phyloP scores from a whole-genome alignment of 371 early-diverging fungal species.

The Saksenaea vasiformis region DNA sequence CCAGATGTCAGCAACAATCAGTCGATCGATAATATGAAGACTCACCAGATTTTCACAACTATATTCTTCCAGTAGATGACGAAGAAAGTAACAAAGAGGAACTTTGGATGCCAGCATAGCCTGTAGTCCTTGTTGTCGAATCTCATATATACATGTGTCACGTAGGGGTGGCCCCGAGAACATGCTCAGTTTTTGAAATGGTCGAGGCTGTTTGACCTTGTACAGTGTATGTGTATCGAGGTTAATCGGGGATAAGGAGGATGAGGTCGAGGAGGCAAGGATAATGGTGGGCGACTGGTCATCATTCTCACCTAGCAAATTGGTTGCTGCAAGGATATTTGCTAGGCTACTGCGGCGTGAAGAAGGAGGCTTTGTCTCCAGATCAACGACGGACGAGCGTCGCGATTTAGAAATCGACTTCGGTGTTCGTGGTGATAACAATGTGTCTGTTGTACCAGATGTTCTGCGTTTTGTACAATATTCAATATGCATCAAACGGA shows the following conservation, averaged over 20 bases:
- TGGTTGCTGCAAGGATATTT: not conserved
- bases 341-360: not conserved
- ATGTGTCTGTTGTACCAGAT: constrained; percentile 1
- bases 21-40: not conserved
- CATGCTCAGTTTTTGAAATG: constrained; percentile 44
- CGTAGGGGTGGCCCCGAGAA: constrained; percentile 51
- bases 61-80: constrained; percentile 56
- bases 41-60: constrained; percentile 61
- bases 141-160: constrained; percentile 56
- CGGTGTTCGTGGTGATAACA: constrained; percentile 37
- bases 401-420: constrained; percentile 34
- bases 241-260: constrained; percentile 14
- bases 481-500: not conserved
- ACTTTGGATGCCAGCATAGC: constrained; percentile 55
- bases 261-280: constrained; percentile 1
- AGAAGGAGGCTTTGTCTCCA: constrained; percentile 4
- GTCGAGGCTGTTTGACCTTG: constrained; percentile 35
- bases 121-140: constrained; percentile 54
- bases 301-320: not conserved
- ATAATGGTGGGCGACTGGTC: not conserved
- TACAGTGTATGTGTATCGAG: constrained; percentile 45
- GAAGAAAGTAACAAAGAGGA: constrained; percentile 62
- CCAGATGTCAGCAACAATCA: not conserved
- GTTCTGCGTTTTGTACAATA: not conserved
- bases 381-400: constrained; percentile 28